These are phyloP conservation scores for Penicillium crustosum DNA, from an alignment of 2,329 filamentous ascomycete species.

Conservation along the genomic window DNA sequence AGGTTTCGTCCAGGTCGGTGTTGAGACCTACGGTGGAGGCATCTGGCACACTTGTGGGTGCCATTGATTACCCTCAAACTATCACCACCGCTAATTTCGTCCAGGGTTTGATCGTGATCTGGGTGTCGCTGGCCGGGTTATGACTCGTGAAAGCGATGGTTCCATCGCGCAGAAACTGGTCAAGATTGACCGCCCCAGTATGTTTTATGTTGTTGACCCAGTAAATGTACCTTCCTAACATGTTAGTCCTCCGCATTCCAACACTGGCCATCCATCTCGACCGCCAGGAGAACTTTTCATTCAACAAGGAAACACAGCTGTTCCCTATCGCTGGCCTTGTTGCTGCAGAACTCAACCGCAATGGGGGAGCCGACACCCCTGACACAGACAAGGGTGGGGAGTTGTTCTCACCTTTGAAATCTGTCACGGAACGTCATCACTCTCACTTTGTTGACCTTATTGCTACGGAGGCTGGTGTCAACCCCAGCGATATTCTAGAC, in stretches of 20 bases:
- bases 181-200: constrained; percentile 80
- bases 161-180: constrained; percentile 80
- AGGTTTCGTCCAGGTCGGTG: constrained; percentile 90
- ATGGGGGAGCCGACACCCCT: constrained; percentile 47
- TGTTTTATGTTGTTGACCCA: constrained; percentile 11
- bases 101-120: constrained; percentile 89
- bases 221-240: neutral
- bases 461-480: constrained; percentile 72
- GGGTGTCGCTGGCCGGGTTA: constrained; percentile 81
- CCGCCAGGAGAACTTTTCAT: constrained; percentile 78
- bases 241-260: constrained; percentile 74
- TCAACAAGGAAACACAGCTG: constrained; percentile 95
- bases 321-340: constrained; percentile 90
- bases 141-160: constrained; percentile 72
- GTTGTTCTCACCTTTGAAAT: constrained; percentile 77
- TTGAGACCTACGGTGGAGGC: constrained; percentile 94
- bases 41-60: constrained; percentile 83
- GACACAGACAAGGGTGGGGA: constrained; percentile 47
- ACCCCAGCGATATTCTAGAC: constrained; percentile 73
- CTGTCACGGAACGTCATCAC: constrained; percentile 80
- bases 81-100: constrained; percentile 12
- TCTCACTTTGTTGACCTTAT: constrained; percentile 82
- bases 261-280: constrained; percentile 93
- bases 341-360: constrained; percentile 81
- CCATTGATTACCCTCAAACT: neutral